Evolutionary conservation across 352 stramenopile species (phyloP), one percentile per base, ranked within the genome.

Genomic region (Halophytophthora batemanensis): DNA sequence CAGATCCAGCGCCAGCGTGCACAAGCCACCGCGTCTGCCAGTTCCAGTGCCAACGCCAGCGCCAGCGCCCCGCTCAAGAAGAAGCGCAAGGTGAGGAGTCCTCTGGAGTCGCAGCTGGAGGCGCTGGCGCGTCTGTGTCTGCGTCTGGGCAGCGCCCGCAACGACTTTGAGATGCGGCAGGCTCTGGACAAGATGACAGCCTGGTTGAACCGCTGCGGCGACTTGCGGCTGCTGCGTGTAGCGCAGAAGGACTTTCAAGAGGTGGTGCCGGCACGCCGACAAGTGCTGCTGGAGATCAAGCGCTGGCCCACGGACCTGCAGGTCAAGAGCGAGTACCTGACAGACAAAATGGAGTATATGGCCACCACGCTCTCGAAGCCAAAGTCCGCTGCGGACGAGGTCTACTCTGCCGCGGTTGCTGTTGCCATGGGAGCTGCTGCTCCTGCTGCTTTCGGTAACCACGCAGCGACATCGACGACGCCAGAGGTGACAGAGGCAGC

Each of bases 41-140:
- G n/a, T n/a, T n/a, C n/a, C n/a, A n/a, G n/a, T n/a, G n/a, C n/a
- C 54, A 21, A 15, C 45, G 19, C n/a, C n/a, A 21, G 14, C 15
- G 33, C 22, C 2, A 31, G 21, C 6, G 10, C 56, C 17, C 14
- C 62, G 10, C 37, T 56, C 10, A 18, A 51, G 8, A 71, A 69
- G 41, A 84, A 80, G 53, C 64, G 55, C 17, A 83, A 76, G 56
- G 58, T 41, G 28, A 72, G 70, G 39, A 64, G 65, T 2, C 44
- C 65, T 4, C 42, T 76, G 3, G 76, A 85, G 38, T 71, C 61
- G 31, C 75, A 87, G 18, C 73, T 89, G 63, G 80, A 91, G 51
- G 64, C 59, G 21, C 64, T 91, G 23, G 76, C 81, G 34, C 67
- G 69, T 2, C 54, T 76, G 11, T 71, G 82, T 34, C 71, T 74